Conservation (phyloP, 148 eudicot genomes). For the Rhododendron griersonianum region DNA sequence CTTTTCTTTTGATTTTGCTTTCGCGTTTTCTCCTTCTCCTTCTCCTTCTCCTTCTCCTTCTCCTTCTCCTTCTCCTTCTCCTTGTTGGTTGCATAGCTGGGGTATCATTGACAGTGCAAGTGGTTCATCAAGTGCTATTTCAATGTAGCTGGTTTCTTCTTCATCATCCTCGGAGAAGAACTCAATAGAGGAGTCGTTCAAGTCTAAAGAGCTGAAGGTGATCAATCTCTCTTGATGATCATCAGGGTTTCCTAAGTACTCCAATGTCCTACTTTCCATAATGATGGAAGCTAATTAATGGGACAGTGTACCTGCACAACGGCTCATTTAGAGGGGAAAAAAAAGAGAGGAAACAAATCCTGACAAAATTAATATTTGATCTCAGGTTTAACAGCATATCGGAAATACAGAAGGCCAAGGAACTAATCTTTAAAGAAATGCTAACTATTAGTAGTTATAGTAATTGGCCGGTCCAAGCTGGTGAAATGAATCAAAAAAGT, state of each 20-base stretch:
- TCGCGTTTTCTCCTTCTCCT: neutral
- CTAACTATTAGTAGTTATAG: neutral
- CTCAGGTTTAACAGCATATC: neutral
- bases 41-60: neutral
- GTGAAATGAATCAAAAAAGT: neutral
- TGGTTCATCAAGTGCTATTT: constrained; percentile 2
- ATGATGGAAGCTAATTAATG: neutral
- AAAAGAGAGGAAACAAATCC: neutral
- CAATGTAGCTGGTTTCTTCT: neutral
- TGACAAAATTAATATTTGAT: neutral
- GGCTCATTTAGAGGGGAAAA: neutral
- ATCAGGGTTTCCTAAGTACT: neutral
- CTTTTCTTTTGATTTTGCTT: neutral
- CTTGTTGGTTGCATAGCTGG: neutral
- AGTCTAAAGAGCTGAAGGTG: neutral
- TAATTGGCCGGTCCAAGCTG: neutral
- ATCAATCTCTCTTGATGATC: neutral
- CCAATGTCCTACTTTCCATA: neutral
- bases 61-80: neutral
- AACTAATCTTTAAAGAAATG: neutral
- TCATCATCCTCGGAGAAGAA: neutral
- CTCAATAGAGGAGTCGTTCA: neutral
- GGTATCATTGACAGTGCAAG: neutral
- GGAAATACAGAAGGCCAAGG: neutral
- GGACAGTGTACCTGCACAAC: neutral